A percentile compares a stretch with the other conserved stretches of the same genome.
phyloP scores from a whole-genome alignment of 2,329 filamentous ascomycete species.

The Hortaea sp. region DNA sequence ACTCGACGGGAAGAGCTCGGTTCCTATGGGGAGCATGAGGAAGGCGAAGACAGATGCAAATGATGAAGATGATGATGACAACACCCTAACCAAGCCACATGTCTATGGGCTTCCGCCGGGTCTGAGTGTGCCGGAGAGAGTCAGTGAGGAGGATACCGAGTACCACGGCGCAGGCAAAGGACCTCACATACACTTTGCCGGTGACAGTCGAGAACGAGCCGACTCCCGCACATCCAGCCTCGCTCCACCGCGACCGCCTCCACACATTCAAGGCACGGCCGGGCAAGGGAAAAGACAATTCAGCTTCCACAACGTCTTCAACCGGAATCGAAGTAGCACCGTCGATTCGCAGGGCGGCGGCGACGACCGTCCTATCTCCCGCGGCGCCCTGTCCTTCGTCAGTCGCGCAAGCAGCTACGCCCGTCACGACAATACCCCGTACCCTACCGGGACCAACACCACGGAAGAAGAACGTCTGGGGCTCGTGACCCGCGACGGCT shows the following conservation, averaged over 20 bases:
- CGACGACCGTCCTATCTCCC: conserved; percentile 21
- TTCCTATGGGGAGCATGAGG: not conserved
- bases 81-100: conserved; percentile 27
- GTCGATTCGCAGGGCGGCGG: conserved; percentile 16
- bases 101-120: conserved; percentile 41
- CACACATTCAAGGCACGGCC: conserved; percentile 28
- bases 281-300: conserved; percentile 56
- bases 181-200: conserved; percentile 10
- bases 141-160: conserved; percentile 32
- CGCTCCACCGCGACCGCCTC: conserved; percentile 48
- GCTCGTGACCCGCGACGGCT: conserved; percentile 25
- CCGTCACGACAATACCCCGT: conserved; percentile 1
- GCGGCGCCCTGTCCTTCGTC: conserved; percentile 26
- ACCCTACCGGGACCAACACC: conserved; percentile 11
- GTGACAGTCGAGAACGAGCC: conserved; percentile 27
- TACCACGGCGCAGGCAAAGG: conserved; percentile 29
- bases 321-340: conserved; percentile 36
- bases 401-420: conserved; percentile 8
- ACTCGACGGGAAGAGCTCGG: conserved; percentile 10
- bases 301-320: conserved; percentile 82
- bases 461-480: conserved; percentile 30
- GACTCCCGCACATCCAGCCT: conserved; percentile 35
- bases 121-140: conserved; percentile 24
- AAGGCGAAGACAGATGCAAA: not conserved
- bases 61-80: not conserved